Conservation (phyloP, 2,329 filamentous ascomycete species). For the Arachnomyces sp. region DNA sequence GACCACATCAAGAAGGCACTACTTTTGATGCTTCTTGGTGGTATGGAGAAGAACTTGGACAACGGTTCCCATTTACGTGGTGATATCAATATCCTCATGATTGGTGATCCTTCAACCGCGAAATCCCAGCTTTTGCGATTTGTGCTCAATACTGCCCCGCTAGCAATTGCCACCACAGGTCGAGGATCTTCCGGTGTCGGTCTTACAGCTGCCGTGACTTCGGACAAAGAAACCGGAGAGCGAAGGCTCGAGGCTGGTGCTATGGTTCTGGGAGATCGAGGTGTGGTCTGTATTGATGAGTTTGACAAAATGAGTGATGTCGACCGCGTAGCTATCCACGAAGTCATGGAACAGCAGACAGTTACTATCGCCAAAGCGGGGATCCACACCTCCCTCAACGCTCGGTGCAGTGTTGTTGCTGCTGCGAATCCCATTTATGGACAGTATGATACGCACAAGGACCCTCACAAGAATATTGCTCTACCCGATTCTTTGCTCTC, state of each 20-base stretch:
- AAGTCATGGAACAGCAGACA: slow-evolving; percentile 99
- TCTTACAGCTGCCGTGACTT: slow-evolving; percentile 91
- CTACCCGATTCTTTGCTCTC: slow-evolving; percentile 92
- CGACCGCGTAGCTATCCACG: slow-evolving; percentile 95
- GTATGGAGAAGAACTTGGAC: slow-evolving; percentile 96
- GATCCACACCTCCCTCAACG: slow-evolving; percentile 95
- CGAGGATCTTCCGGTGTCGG: slow-evolving; percentile 94
- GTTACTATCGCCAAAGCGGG: slow-evolving; percentile 98
- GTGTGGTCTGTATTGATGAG: slow-evolving; percentile 97
- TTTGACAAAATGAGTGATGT: slow-evolving; percentile 99
- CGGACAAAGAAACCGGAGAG: slow-evolving; percentile 95
- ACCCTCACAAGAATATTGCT: slow-evolving; percentile 97
- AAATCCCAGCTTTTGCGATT: slow-evolving; percentile 98
- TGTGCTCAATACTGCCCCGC: slow-evolving; percentile 89
- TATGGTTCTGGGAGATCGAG: slow-evolving; percentile 95
- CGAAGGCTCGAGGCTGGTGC: slow-evolving; percentile 90
- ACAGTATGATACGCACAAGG: slow-evolving; percentile 97
- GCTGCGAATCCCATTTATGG: slow-evolving; percentile 97
- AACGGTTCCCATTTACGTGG: slow-evolving; percentile 96
- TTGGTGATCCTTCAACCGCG: slow-evolving; percentile 94
- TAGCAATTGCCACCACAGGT: slow-evolving; percentile 95
- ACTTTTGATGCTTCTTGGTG: slow-evolving; percentile 84
- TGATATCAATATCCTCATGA: slow-evolving; percentile 99
- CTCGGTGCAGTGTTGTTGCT: slow-evolving; percentile 90
- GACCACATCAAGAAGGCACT: slow-evolving; percentile 98